Evolutionary conservation across 441 rosid species (phyloP), one percentile per base, ranked within the genome.

Genomic region (Populus hybrid): DNA sequence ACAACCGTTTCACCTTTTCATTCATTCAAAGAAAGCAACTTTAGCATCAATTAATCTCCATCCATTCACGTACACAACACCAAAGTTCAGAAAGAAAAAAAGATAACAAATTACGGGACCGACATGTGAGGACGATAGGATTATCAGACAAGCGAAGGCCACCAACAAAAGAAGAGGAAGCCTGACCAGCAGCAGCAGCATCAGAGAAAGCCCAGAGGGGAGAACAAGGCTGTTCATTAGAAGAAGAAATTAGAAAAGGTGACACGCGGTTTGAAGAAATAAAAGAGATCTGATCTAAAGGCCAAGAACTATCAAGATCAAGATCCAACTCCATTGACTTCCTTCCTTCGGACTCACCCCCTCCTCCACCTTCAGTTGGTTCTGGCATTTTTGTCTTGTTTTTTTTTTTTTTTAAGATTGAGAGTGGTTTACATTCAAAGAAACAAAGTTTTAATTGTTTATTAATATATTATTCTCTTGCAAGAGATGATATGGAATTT

Each of bases 171-270:
- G 84, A 35, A 23, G 76, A 74, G 72, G 35, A 76, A 77, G 74
- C 77, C 67, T 34, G 73, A 28, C 64, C 66, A 11, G 18, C 75
- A 20, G 73, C 72, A n/a, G 78, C 74, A 12, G 34, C 80, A 71
- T 90, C 97, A 63, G 97, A 86, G 87, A 95, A 95, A 32, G 92
- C 90, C 96, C 97, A 93, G 40, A 95, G 94, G 82, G 99, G 98
- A 65, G 99, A 93, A 80, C 86, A 85, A 72, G 98, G 95, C 71
- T 81, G 95, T 50, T 91, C 97, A 30, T 46, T 14, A 46, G 92
- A 76, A 26, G 90, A 80, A n/a, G 91, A 80, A 23, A 84, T 28
- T 76, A 87, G 69, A 66, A 85, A 69, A 0, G 97, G 93, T 70
- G 97, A 93, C 78, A 83, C 79, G 72, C 90, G 86, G 72, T 82